phyloP scores from a whole-genome alignment of 2,329 filamentous ascomycete genomes.

The Penicillium italicum region DNA sequence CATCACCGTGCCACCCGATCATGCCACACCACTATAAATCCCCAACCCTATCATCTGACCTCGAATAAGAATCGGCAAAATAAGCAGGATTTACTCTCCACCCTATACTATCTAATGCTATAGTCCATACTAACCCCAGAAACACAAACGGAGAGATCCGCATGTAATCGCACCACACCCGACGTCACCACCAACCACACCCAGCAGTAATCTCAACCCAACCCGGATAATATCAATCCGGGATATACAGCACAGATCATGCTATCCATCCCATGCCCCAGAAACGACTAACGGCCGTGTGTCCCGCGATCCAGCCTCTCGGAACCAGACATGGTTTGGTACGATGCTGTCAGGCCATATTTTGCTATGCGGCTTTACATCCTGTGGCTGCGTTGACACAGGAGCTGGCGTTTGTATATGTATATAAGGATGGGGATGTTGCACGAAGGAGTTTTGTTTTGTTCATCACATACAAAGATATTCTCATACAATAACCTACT shows the following conservation, averaged over 20 bases:
- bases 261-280: neutral
- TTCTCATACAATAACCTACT: neutral
- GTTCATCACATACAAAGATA: neutral
- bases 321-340: neutral
- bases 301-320: neutral
- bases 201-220: neutral
- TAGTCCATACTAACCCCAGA: neutral
- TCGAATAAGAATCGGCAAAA: neutral
- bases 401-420: neutral
- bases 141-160: neutral
- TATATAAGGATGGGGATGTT: constrained; percentile 6
- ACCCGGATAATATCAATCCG: neutral
- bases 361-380: neutral
- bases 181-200: constrained; percentile 9
- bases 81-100: neutral
- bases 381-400: neutral
- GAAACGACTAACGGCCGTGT: neutral
- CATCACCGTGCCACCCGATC: constrained; percentile 8
- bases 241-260: constrained; percentile 7
- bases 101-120: no score
- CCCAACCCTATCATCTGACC: neutral
- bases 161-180: constrained; percentile 13
- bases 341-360: constrained; percentile 10
- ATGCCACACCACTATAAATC: constrained; percentile 2
- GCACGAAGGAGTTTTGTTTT: neutral